Conservation (phyloP, 495 filamentous ascomycete genomes). For the Talaromyces thailandensis region DNA sequence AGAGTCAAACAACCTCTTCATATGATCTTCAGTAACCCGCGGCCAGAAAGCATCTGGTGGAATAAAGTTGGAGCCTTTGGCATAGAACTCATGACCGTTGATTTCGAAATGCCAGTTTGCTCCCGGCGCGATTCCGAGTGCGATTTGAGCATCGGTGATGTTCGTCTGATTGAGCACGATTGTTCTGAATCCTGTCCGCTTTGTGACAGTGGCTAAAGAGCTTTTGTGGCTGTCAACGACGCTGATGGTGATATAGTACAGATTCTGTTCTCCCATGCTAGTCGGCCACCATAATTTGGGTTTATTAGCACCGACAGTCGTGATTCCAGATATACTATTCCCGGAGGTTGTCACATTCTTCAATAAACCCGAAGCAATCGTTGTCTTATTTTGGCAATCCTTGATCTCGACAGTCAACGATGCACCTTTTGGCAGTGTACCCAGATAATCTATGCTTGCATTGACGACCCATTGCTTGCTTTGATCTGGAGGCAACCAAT, state of each 20-base stretch:
- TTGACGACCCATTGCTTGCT: constrained; percentile 58
- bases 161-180: constrained; percentile 54
- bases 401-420: constrained; percentile 44
- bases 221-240: constrained; percentile 29
- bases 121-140: constrained; percentile 50
- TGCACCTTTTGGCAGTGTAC: constrained; percentile 36
- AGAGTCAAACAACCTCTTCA: constrained; percentile 47
- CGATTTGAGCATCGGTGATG: constrained; percentile 48
- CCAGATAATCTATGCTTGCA: constrained; percentile 57
- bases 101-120: constrained; percentile 64
- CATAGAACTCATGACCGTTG: constrained; percentile 60
- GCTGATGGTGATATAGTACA: constrained; percentile 49
- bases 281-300: constrained; percentile 59
- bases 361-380: constrained; percentile 35
- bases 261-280: constrained; percentile 48
- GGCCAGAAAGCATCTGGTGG: constrained; percentile 62
- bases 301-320: constrained; percentile 28
- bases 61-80: constrained; percentile 59
- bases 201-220: constrained; percentile 40
- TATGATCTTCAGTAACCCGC: constrained; percentile 43
- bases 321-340: constrained; percentile 42
- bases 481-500: constrained; percentile 52
- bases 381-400: constrained; percentile 34
- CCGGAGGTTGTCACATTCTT: constrained; percentile 33
- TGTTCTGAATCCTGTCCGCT: constrained; percentile 56